phyloP scores from a whole-genome alignment of 2,329 filamentous ascomycete species.

The Beauveria scarabaeidicola region DNA sequence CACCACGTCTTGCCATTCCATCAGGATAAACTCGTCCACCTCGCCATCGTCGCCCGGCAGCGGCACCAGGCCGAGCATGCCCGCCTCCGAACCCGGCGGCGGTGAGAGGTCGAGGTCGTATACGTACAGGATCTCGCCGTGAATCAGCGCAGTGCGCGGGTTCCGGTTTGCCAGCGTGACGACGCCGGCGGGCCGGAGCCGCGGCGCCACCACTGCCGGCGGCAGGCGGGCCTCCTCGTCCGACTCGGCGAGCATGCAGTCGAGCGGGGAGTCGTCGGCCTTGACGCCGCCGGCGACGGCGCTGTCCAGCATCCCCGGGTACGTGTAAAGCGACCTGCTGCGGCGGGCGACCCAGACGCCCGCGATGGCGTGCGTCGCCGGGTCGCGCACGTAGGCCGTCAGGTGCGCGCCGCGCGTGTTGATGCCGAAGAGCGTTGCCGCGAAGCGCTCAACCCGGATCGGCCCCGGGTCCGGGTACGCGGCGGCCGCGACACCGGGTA shows the following conservation, averaged over 20 bases:
- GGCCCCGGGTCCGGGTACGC: constrained; percentile 16
- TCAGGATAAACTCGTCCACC: constrained; percentile 65
- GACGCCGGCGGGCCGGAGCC: constrained; percentile 21
- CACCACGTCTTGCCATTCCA: constrained; percentile 52
- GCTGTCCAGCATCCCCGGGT: constrained; percentile 68
- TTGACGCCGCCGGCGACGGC: constrained; percentile 72
- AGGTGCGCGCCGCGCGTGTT: constrained; percentile 58
- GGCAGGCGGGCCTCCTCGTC: constrained; percentile 57
- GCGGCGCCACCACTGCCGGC: constrained; percentile 17
- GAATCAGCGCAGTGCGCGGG: constrained; percentile 20
- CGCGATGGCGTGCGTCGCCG: constrained; percentile 29
- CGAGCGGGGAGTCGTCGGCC: constrained; percentile 55
- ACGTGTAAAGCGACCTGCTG: constrained; percentile 59
- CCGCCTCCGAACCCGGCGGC: constrained; percentile 27
- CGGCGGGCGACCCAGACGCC: constrained; percentile 67
- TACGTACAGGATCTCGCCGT: constrained; percentile 48
- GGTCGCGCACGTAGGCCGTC: constrained; percentile 46
- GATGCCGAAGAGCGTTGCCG: constrained; percentile 57
- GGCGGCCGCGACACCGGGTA: constrained; percentile 25
- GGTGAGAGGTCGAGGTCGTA: constrained; percentile 63
- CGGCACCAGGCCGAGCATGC: constrained; percentile 53
- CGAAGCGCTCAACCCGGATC: constrained; percentile 50
- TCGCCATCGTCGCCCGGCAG: constrained; percentile 63
- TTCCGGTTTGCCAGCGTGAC: constrained; percentile 28
- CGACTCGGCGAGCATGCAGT: constrained; percentile 62